These are phyloP conservation scores for Leucosporidium scottii DNA, from an alignment of 768 basidiomycete species.

Conservation along the genomic window DNA sequence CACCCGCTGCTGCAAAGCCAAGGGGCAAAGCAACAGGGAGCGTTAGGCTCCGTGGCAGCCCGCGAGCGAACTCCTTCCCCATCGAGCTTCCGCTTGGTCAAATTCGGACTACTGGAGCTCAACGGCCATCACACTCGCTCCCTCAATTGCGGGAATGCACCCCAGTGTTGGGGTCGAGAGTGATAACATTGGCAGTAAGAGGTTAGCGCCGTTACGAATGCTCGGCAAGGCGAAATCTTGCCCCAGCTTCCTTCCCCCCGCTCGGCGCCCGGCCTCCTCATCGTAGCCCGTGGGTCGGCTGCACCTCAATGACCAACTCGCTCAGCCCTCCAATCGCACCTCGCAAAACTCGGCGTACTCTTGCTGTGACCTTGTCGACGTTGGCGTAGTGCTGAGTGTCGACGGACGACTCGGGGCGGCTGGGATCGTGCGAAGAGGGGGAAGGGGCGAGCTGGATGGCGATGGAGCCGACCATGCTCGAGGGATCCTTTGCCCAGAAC, in stretches of 20 bases:
- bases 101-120: too few relatives aligned
- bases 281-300: slow-evolving; percentile 37
- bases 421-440: slow-evolving; percentile 52
- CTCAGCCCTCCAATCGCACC: slow-evolving; percentile 70
- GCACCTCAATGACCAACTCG: slow-evolving; percentile 85
- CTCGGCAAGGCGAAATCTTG: too few relatives aligned
- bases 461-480: slow-evolving; percentile 78
- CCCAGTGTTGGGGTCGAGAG: slow-evolving; percentile 12
- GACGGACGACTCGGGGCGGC: slow-evolving; percentile 45
- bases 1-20: too few relatives aligned
- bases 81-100: too few relatives aligned
- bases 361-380: slow-evolving; percentile 64
- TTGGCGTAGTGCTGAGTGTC: slow-evolving; percentile 52
- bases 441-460: slow-evolving; percentile 76
- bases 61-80: too few relatives aligned
- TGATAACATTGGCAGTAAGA: too few relatives aligned
- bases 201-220: too few relatives aligned
- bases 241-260: too few relatives aligned
- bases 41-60: too few relatives aligned
- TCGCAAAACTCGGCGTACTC: slow-evolving; percentile 66
- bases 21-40: too few relatives aligned
- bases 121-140: too few relatives aligned
- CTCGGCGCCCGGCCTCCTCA: too few relatives aligned
- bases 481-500: slow-evolving; percentile 94
- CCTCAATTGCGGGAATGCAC: neutral